These are phyloP conservation scores for Phytophthora cactorum DNA, from an alignment of 352 stramenopile species.

Conservation along the genomic window DNA sequence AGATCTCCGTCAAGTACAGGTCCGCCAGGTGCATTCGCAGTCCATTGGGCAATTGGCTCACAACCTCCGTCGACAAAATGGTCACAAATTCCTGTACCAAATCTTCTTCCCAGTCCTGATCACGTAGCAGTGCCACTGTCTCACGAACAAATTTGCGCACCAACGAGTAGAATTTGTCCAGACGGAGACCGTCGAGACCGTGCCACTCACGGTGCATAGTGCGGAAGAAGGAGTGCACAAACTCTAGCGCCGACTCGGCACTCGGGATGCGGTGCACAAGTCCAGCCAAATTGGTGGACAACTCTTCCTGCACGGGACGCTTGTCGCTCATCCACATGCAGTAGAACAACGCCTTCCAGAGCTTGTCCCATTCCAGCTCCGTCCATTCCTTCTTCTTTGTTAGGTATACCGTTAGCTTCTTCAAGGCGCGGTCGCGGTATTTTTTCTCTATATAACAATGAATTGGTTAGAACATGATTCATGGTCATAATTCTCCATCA, in stretches of 20 bases:
- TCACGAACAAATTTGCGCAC: slow-evolving; percentile 85
- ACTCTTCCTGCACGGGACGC: slow-evolving; percentile 77
- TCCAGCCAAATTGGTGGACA: slow-evolving; percentile 67
- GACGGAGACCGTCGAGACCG: slow-evolving; percentile 79
- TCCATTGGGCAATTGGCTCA: slow-evolving; percentile 83
- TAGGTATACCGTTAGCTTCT: slow-evolving; percentile 83
- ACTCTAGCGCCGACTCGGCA: slow-evolving; percentile 53
- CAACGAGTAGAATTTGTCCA: slow-evolving; percentile 90
- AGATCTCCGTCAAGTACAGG: slow-evolving; percentile 74
- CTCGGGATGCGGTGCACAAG: slow-evolving; percentile 69
- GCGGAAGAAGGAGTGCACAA: slow-evolving; percentile 83
- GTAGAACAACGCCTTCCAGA: slow-evolving; percentile 91
- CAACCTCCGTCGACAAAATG: slow-evolving; percentile 71
- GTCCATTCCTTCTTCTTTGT: slow-evolving; percentile 71
- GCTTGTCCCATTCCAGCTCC: slow-evolving; percentile 85
- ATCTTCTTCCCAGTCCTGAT: slow-evolving; percentile 60
- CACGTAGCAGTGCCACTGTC: slow-evolving; percentile 60
- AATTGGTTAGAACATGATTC: not conserved
- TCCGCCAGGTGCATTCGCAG: slow-evolving; percentile 82
- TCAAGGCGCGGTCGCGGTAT: slow-evolving; percentile 82
- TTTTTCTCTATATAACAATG: slow-evolving; percentile 71
- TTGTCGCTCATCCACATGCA: slow-evolving; percentile 94
- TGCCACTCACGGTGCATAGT: slow-evolving; percentile 90
- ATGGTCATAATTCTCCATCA: slow-evolving; percentile 1
- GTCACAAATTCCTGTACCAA: slow-evolving; percentile 61